Evolutionary conservation across 345 rosid genomes (phyloP).

Genomic region (Euclidium syriacum): DNA sequence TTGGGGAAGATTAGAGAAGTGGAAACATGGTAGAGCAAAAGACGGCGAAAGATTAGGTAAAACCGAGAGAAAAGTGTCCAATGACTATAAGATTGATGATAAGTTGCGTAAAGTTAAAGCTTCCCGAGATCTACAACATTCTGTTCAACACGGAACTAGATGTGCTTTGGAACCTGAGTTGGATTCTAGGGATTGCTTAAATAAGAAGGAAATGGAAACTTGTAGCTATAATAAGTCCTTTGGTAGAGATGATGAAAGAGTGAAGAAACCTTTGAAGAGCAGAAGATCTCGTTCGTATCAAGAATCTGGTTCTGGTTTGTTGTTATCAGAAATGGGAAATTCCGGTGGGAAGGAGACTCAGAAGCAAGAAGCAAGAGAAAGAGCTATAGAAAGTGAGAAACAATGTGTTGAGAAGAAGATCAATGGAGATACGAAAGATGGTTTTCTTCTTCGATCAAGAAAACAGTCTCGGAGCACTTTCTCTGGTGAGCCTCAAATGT

Average conservation of each 20-base stretch:
- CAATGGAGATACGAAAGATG: constrained; percentile 27
- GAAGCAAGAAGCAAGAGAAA: constrained; percentile 22
- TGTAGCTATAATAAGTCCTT: constrained; percentile 36
- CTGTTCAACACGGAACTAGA: constrained; percentile 27
- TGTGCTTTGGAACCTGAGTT: constrained; percentile 38
- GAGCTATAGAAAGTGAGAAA: constrained; percentile 1
- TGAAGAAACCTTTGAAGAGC: not conserved
- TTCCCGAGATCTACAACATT: constrained; percentile 36
- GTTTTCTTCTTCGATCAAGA: constrained; percentile 44
- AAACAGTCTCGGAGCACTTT: constrained; percentile 26
- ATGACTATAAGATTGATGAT: constrained; percentile 23
- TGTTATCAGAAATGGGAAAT: constrained; percentile 33
- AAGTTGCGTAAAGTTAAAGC: constrained; percentile 29
- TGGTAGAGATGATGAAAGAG: constrained; percentile 1
- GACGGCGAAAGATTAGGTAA: constrained; percentile 20
- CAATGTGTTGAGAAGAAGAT: constrained; percentile 27
- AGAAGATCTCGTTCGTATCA: constrained; percentile 22
- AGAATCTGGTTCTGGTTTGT: constrained; percentile 18
- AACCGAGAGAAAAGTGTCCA: constrained; percentile 27
- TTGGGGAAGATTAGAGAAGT: constrained; percentile 68
- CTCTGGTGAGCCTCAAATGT: constrained; percentile 17
- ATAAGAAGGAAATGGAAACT: constrained; percentile 29
- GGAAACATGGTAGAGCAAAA: constrained; percentile 38
- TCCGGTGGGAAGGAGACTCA: constrained; percentile 21
- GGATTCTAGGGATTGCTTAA: constrained; percentile 39